phyloP scores from a whole-genome alignment of 192 early-diverging fungal genomes.

The Linnemannia exigua region DNA sequence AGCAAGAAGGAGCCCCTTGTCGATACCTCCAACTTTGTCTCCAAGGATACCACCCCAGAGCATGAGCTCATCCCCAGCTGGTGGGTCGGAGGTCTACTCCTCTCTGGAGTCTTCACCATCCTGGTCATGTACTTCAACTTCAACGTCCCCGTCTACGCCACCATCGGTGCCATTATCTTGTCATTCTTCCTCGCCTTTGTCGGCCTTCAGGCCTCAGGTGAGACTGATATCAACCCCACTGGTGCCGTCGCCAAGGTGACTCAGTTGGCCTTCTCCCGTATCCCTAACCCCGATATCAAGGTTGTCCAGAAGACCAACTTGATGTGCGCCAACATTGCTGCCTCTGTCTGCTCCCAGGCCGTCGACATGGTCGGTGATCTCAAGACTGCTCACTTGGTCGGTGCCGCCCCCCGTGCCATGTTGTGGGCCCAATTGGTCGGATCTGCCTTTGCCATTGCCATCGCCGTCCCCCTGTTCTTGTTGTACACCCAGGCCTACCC shows the following conservation, averaged over 20 bases:
- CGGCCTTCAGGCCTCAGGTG: slow-evolving; percentile 73
- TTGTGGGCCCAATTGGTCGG: slow-evolving; percentile 75
- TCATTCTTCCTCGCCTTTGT: slow-evolving; percentile 77
- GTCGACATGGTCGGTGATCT: slow-evolving; percentile 83
- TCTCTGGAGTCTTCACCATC: slow-evolving; percentile 67
- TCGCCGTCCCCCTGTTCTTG: slow-evolving; percentile 69
- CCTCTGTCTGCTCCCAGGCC: slow-evolving; percentile 67
- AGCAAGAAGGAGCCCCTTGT: slow-evolving; percentile 19
- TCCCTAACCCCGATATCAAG: slow-evolving; percentile 55
- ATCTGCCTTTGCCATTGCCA: slow-evolving; percentile 69
- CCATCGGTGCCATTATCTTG: slow-evolving; percentile 70
- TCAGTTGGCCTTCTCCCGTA: slow-evolving; percentile 74
- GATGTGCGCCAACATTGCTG: slow-evolving; percentile 72
- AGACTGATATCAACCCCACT: slow-evolving; percentile 78
- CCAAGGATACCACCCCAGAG: slow-evolving; percentile 51
- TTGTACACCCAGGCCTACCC: slow-evolving; percentile 76
- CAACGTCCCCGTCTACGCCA: slow-evolving; percentile 69
- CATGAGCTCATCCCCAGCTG: slow-evolving; percentile 67
- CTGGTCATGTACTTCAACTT: slow-evolving; percentile 70
- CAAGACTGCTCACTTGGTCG: slow-evolving; percentile 76
- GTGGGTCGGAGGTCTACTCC: slow-evolving; percentile 68
- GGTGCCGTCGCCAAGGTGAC: slow-evolving; percentile 75
- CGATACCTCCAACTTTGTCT: slow-evolving; percentile 52
- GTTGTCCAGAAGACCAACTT: slow-evolving; percentile 69
- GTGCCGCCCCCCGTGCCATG: slow-evolving; percentile 75